Percentiles rank a stretch among this genome's conserved stretches.
Conservation (phyloP, 2,329 filamentous ascomycete genomes). For the Ophiostoma novo-ulmi region DNA sequence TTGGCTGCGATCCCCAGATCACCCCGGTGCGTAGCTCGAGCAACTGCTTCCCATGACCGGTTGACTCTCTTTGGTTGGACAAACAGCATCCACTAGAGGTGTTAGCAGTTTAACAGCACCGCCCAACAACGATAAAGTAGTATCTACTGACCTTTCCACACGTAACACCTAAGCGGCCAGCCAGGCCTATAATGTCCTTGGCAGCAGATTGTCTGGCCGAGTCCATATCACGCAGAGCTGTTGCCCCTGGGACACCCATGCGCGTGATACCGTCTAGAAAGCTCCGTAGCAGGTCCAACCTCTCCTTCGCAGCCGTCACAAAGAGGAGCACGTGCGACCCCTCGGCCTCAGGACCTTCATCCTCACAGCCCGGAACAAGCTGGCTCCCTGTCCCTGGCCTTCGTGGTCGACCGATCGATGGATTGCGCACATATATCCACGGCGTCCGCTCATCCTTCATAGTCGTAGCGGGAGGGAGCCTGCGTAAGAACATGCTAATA, state of each 20-base stretch:
- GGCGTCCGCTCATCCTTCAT: conserved; percentile 41
- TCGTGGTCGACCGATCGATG: conserved; percentile 36
- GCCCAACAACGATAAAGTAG: neutral
- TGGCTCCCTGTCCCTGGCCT: conserved; percentile 34
- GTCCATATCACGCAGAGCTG: conserved; percentile 45
- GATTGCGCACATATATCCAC: conserved; percentile 73
- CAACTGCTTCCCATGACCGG: conserved; percentile 61
- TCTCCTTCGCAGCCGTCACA: conserved; percentile 47
- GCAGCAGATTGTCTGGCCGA: conserved; percentile 47
- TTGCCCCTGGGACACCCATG: conserved; percentile 34
- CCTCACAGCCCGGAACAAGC: conserved; percentile 42
- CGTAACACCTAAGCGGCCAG: conserved; percentile 52
- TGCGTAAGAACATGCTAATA: conserved; percentile 51
- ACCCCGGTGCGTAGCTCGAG: conserved; percentile 60
- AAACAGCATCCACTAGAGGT: conserved; percentile 68
- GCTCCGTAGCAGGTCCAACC: conserved; percentile 42
- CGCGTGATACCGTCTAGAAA: conserved; percentile 47
- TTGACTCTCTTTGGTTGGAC: conserved; percentile 51
- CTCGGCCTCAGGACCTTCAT: conserved; percentile 45
- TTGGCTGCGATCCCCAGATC: conserved; percentile 70
- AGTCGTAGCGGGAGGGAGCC: conserved; percentile 64
- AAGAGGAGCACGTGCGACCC: conserved; percentile 47
- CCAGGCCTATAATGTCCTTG: conserved; percentile 55
- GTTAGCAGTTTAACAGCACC: conserved; percentile 15
- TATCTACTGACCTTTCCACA: conserved; percentile 57